These are phyloP conservation scores for Phytophthora sp. DNA, from an alignment of 352 stramenopile genomes.

Conservation along the genomic window DNA sequence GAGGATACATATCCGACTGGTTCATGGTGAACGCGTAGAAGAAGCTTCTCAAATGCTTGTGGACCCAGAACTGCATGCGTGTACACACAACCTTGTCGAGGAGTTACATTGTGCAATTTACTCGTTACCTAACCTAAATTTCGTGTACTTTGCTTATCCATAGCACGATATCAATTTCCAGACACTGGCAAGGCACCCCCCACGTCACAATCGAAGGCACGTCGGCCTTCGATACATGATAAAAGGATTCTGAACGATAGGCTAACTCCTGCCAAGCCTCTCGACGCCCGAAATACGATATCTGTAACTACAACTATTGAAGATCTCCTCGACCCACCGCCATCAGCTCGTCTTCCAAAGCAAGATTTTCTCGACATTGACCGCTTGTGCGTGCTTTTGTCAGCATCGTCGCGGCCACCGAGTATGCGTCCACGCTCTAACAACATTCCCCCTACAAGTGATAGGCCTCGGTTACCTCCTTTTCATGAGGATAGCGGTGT, in stretches of 20 bases:
- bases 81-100: conserved; percentile 15
- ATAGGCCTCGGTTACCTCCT: conserved; percentile 28
- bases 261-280: not conserved
- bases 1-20: conserved; percentile 45
- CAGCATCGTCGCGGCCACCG: conserved; percentile 37
- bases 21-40: conserved; percentile 32
- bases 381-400: conserved; percentile 35
- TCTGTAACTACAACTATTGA: conserved; percentile 5
- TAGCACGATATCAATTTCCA: conserved; percentile 29
- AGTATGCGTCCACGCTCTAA: conserved; percentile 39
- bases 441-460: conserved; percentile 21
- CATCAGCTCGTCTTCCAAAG: conserved; percentile 12
- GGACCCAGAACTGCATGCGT: conserved; percentile 46
- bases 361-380: conserved; percentile 49
- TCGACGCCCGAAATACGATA: conserved; percentile 6
- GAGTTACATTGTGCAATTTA: not conserved
- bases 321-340: not conserved
- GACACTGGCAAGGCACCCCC: conserved; percentile 6
- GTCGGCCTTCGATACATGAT: conserved; percentile 15
- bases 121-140: conserved; percentile 1
- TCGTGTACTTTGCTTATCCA: not conserved
- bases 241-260: conserved; percentile 13
- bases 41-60: conserved; percentile 38
- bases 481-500: conserved; percentile 31
- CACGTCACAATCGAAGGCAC: conserved; percentile 18